Evolutionary conservation across 2,329 filamentous ascomycete species (phyloP).

Genomic region (Decorospora gaudefroyi): DNA sequence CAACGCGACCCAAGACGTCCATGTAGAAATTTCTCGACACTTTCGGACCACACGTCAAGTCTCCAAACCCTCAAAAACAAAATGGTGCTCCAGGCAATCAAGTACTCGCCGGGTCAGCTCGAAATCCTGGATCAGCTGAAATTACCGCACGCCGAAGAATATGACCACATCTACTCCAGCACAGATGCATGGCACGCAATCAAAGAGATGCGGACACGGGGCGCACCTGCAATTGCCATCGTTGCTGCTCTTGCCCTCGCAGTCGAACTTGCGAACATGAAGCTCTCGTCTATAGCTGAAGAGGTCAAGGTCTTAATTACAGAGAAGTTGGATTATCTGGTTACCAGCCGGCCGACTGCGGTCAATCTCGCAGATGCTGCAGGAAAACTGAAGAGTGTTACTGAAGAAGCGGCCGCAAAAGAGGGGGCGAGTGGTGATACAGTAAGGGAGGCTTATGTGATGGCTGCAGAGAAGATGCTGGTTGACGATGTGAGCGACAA

Average conservation of each 20-base stretch:
- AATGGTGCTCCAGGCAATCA: constrained; percentile 74
- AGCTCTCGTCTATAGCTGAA: constrained; percentile 58
- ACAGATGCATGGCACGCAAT: constrained; percentile 83
- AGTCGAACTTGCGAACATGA: constrained; percentile 73
- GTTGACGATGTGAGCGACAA: constrained; percentile 87
- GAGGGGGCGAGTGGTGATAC: constrained; percentile 53
- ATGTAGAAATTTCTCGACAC: constrained; percentile 27
- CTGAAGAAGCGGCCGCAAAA: constrained; percentile 57
- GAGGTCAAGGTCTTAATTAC: constrained; percentile 71
- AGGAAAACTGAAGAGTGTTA: constrained; percentile 70
- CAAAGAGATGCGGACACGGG: constrained; percentile 75
- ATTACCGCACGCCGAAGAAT: constrained; percentile 78
- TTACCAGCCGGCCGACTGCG: constrained; percentile 87
- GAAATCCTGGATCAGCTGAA: constrained; percentile 83
- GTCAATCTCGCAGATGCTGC: constrained; percentile 94
- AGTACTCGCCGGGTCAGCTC: constrained; percentile 71
- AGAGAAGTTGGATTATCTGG: constrained; percentile 80
- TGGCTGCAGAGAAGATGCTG: constrained; percentile 83
- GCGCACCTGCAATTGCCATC: constrained; percentile 94
- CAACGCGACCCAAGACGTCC: constrained; percentile 28
- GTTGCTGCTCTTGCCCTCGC: constrained; percentile 90
- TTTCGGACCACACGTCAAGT: constrained; percentile 12
- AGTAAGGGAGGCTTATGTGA: constrained; percentile 72
- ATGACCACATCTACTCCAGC: constrained; percentile 70
- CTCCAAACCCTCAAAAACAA: constrained; percentile 31